Evolutionary conservation across 768 basidiomycete genomes (phyloP), one percentile per base, ranked within the genome.

Genomic region (Amanita fuliginea): DNA sequence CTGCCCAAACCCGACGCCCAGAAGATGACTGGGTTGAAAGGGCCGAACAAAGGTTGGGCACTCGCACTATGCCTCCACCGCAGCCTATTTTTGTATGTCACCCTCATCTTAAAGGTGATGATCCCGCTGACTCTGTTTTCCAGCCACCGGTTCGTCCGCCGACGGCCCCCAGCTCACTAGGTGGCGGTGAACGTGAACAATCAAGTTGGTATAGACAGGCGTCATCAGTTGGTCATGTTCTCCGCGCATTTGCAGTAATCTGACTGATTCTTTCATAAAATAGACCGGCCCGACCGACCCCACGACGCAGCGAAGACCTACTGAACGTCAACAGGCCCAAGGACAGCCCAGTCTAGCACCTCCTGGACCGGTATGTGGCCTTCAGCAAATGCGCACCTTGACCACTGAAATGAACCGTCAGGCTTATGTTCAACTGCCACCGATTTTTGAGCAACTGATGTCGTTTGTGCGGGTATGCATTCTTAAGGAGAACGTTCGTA

Each of bases 401-500:
- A 13, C 22, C n/a, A 21, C n/a, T 47, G 42, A 30, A 26, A 32
- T 58, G 26, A 47, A 42, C 8, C 54, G 46, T 53, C 35, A 84
- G 83, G 75, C 79, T 22, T 66, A 77, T 47, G 75, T 84, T 10
- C 74, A 80, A 54, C 51, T 85, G 3, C 83, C 83, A 2, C 67
- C 71, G 2, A 54, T 82, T 1, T 85, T 86, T 50, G 77, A 85
- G 46, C 79, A 81, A 0, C 68, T 89, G 49, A 74, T 90, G 72
- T 72, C 76, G 39, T 73, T 89, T 51, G 63, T 86, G 21, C 67
- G 84, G 50, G 86, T 85, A 56, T 54, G 75, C 56, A 16, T 53
- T 18, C 51, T 47, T 42, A 32, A 8, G 30, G 11, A 53, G 16
- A 34, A 49, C 10, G 36, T 11, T 21, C 21, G 9, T 36, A 21